A percentile compares a stretch with the other conserved stretches of the same genome.
Conservation (phyloP, 148 eudicot genomes). For the Camellia granthamiana region DNA sequence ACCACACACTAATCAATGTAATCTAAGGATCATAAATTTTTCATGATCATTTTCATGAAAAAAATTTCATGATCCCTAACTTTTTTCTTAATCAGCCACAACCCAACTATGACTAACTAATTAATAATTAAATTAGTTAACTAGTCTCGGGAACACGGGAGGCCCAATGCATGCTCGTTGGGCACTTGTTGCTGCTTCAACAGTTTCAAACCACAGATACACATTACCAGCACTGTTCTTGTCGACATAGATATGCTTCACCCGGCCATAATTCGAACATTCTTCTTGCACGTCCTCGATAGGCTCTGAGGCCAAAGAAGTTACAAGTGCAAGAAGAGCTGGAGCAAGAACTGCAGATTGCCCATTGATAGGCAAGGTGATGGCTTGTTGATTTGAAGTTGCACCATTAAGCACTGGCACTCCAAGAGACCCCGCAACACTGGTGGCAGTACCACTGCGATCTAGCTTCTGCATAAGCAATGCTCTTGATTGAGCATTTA, state of each 20-base stretch:
- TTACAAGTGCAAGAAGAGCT: slow-evolving; percentile 50
- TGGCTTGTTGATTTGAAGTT: slow-evolving; percentile 52
- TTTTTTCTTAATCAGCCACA: too few species aligned
- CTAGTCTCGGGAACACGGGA: too few species aligned
- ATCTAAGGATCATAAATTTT: too few species aligned
- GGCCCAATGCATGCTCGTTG: slow-evolving; percentile 37
- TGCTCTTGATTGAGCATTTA: slow-evolving; percentile 95
- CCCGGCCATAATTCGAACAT: too few species aligned
- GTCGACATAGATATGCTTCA: neutral
- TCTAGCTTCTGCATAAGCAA: slow-evolving; percentile 87
- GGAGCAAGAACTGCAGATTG: slow-evolving; percentile 44
- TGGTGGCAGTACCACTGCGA: slow-evolving; percentile 80
- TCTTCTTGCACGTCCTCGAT: slow-evolving; percentile 35
- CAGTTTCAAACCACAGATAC: slow-evolving; percentile 70
- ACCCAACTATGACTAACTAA: too few species aligned
- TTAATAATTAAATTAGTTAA: too few species aligned
- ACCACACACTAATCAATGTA: too few species aligned
- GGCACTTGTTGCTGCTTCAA: slow-evolving; percentile 71
- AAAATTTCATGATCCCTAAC: too few species aligned
- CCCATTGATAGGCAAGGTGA: slow-evolving; percentile 51
- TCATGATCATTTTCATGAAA: too few species aligned
- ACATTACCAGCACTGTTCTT: slow-evolving; percentile 92
- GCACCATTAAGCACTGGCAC: slow-evolving; percentile 60
- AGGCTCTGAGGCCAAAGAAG: slow-evolving; percentile 58
- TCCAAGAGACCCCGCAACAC: slow-evolving; percentile 65